These are phyloP conservation scores for Chlorophyllum brunneum DNA, from an alignment of 768 basidiomycete genomes.

Conservation along the genomic window DNA sequence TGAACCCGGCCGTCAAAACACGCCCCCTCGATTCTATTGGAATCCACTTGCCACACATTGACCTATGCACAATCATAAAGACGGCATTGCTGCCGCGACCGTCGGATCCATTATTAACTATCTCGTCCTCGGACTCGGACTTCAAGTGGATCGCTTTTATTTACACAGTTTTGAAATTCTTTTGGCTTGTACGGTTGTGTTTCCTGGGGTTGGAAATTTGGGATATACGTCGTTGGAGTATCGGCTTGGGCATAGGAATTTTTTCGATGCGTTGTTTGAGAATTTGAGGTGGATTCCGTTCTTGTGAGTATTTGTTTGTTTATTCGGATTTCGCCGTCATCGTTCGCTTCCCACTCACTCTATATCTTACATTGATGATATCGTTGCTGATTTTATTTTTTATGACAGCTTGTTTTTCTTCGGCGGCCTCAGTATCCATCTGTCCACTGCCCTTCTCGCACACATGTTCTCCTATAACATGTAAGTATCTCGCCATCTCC, in stretches of 20 bases:
- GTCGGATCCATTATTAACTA: constrained; percentile 71
- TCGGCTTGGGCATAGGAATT: constrained; percentile 58
- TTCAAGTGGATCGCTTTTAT: constrained; percentile 70
- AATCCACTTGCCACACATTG: too few relatives aligned
- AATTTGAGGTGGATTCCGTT: constrained; percentile 67
- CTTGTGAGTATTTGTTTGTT: constrained; percentile 47
- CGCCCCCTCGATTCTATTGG: too few relatives aligned
- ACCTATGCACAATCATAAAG: too few relatives aligned
- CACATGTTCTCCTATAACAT: constrained; percentile 65
- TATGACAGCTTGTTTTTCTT: constrained; percentile 67
- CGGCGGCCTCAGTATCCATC: constrained; percentile 69
- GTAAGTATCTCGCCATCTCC: too few relatives aligned
- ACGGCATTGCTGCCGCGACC: constrained; percentile 66
- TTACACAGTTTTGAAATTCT: constrained; percentile 79
- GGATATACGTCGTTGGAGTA: constrained; percentile 75
- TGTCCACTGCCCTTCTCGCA: constrained; percentile 62
- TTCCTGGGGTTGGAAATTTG: constrained; percentile 71
- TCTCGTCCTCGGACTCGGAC: constrained; percentile 65
- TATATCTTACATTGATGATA: too few relatives aligned
- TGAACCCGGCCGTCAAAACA: too few relatives aligned
- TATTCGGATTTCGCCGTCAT: neutral
- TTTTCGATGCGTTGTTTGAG: constrained; percentile 47
- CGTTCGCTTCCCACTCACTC: too few relatives aligned
- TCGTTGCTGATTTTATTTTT: neutral
- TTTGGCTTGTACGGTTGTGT: constrained; percentile 74